Base-by-base conservation (phyloP, 2,329 filamentous ascomycete species). In the Furcasterigmium sp. region DNA sequence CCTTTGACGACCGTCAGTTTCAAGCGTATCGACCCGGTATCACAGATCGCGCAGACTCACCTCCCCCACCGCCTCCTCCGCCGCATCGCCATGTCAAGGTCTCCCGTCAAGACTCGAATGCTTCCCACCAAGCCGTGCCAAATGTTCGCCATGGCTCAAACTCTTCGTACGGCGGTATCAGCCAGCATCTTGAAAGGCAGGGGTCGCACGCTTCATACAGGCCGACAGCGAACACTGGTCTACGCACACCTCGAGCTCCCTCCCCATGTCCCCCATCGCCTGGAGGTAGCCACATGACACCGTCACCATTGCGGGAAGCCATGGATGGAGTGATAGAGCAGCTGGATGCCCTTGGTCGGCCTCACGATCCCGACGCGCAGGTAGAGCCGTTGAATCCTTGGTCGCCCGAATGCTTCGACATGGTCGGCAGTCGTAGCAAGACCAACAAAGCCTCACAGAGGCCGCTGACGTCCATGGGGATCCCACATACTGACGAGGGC, bases 241-340 rank as follows among this genome's bases (percentile, higher is more conserved):
- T 76, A 44, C 68, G 75, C 42, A 82, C 76, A 2, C 76, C 80
- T 2, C 67, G 77, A 47, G 73, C 63, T 49, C 71, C 72, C 7
- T 87, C 86, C 2, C 84, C 85, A 1, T 73, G 70, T 28, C 84
- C 83, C 3, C 80, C 80, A 4, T 90, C 88, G 5, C 82, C 86
- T 2, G 79, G 74, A 37, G 69, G 71, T 30, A 78, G 75, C 36
- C 82, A 81, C 2, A 70, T 87, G 60, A 98, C 93, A 0, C 93
- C 93, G 1, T 97, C 93, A 3, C 93, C 93, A 1, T 69, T 98
- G 3, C 78, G 93, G 46, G 89, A 91, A 61, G 93, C 93, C 1
- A 98, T 98, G 90, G 91, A 97, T 58, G 91, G 94, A 62, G 91
- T 98, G 4, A 96, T 97, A 81, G 89, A 93, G 51, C 94, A 93